phyloP scores from a whole-genome alignment of 805 yeast species.

The Candida fluviatilis region DNA sequence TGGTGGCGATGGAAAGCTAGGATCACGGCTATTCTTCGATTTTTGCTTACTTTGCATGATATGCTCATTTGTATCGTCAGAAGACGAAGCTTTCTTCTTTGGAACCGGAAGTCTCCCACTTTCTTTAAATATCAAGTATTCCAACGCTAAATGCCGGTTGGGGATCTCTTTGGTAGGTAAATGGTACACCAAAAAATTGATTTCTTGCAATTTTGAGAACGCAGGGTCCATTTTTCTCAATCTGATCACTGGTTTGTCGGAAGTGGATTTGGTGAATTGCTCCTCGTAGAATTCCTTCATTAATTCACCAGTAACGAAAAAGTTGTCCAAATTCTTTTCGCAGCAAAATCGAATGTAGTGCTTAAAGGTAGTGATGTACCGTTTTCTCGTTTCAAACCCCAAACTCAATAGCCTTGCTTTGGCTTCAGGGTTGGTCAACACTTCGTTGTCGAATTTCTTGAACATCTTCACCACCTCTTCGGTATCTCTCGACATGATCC shows the following conservation, averaged over 20 bases:
- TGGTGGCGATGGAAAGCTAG: conserved; percentile 3
- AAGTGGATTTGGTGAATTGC: conserved; percentile 9
- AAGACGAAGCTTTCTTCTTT: neutral
- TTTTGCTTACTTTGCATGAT: neutral
- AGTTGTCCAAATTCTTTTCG: conserved; percentile 8
- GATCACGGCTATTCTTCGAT: neutral
- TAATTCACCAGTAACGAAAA: conserved; percentile 12
- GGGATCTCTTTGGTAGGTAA: conserved; percentile 12
- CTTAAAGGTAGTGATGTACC: conserved; percentile 13
- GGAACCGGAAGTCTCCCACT: conserved; percentile 1
- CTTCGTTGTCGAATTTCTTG: conserved; percentile 13
- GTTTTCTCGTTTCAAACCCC: conserved; percentile 14
- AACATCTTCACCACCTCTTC: conserved; percentile 13
- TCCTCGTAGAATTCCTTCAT: conserved; percentile 14
- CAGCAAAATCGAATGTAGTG: conserved; percentile 14
- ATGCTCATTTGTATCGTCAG: neutral
- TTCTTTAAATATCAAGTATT: conserved; percentile 10
- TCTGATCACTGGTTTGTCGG: conserved; percentile 11
- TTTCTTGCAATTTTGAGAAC: conserved; percentile 13
- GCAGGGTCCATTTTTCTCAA: conserved; percentile 15
- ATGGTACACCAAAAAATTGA: conserved; percentile 12
- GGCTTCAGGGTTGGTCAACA: conserved; percentile 12
- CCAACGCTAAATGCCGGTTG: conserved; percentile 11
- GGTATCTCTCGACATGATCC: conserved; percentile 13
- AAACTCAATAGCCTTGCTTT: conserved; percentile 9